These are phyloP conservation scores for Fusarium bulbicola DNA, from an alignment of 2,329 filamentous ascomycete genomes.

Conservation along the genomic window DNA sequence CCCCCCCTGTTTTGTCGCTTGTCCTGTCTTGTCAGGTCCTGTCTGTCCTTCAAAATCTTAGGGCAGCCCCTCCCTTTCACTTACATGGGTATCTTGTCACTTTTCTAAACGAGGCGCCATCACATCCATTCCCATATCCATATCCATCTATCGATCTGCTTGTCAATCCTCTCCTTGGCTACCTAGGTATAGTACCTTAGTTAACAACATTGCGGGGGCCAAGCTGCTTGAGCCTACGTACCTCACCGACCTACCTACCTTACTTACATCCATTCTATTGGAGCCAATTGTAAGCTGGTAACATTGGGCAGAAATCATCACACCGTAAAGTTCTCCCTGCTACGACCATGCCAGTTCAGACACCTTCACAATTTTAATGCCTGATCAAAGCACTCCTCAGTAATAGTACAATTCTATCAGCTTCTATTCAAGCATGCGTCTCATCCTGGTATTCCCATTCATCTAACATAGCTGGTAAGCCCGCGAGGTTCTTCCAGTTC, in stretches of 20 bases:
- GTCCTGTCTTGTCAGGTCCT: not conserved
- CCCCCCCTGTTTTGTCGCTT: constrained; percentile 11
- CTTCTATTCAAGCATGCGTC: constrained; percentile 34
- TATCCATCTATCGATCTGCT: constrained; percentile 28
- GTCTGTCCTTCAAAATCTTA: not conserved
- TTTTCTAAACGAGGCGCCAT: constrained; percentile 11
- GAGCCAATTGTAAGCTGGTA: constrained; percentile 1
- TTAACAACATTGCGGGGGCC: constrained; percentile 14
- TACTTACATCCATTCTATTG: not conserved
- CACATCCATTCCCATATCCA: not conserved
- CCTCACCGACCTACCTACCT: not conserved
- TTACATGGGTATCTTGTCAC: constrained; percentile 18
- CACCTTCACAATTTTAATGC: not conserved
- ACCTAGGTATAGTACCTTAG: not conserved
- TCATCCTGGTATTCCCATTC: constrained; percentile 29
- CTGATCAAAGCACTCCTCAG: not conserved
- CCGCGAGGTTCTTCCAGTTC: constrained; percentile 37
- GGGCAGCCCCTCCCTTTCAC: constrained; percentile 7
- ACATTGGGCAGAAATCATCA: constrained; percentile 37
- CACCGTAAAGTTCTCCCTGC: constrained; percentile 15
- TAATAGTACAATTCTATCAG: constrained; percentile 30
- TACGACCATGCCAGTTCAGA: not conserved
- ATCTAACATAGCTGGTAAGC: constrained; percentile 24
- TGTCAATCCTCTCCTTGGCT: constrained; percentile 25
- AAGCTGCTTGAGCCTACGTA: constrained; percentile 6